A percentile compares a stretch with the other conserved stretches of the same genome.
phyloP scores from a whole-genome alignment of 345 rosid species.

The Salix exigua region DNA sequence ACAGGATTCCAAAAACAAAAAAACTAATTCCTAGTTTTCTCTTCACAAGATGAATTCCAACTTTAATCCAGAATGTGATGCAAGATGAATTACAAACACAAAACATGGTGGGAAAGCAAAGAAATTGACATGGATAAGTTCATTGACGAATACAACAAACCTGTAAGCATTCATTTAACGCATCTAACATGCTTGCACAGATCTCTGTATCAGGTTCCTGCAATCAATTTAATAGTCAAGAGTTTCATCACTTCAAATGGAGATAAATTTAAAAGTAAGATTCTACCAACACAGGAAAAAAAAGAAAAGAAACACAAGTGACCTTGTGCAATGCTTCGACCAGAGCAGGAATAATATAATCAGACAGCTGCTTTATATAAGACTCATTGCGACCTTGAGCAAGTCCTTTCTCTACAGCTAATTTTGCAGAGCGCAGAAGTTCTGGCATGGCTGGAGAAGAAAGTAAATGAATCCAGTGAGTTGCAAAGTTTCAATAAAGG shows the following conservation, averaged over 20 bases:
- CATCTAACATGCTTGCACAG: slow-evolving; percentile 91
- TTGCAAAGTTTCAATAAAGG: neutral
- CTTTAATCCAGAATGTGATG: neutral
- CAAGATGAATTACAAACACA: neutral
- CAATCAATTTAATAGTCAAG: slow-evolving; percentile 22
- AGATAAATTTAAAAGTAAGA: neutral
- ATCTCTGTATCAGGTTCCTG: slow-evolving; percentile 99
- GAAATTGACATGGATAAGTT: neutral
- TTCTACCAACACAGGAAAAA: neutral
- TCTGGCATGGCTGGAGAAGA: slow-evolving; percentile 87
- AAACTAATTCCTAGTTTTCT: neutral
- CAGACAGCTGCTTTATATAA: slow-evolving; percentile 88
- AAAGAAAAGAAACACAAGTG: slow-evolving; percentile 5
- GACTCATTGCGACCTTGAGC: slow-evolving; percentile 86
- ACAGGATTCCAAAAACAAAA: neutral
- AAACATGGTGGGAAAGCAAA: neutral
- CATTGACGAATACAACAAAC: slow-evolving; percentile 31
- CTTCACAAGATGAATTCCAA: neutral
- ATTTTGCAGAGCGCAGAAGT: slow-evolving; percentile 86
- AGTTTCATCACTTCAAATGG: neutral
- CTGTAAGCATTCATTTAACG: slow-evolving; percentile 96
- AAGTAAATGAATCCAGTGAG: slow-evolving; percentile 3
- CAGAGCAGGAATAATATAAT: slow-evolving; percentile 83
- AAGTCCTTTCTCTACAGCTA: slow-evolving; percentile 86
- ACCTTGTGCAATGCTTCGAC: slow-evolving; percentile 98